phyloP scores from a whole-genome alignment of 768 basidiomycete genomes.

The Amanita exitialis region DNA sequence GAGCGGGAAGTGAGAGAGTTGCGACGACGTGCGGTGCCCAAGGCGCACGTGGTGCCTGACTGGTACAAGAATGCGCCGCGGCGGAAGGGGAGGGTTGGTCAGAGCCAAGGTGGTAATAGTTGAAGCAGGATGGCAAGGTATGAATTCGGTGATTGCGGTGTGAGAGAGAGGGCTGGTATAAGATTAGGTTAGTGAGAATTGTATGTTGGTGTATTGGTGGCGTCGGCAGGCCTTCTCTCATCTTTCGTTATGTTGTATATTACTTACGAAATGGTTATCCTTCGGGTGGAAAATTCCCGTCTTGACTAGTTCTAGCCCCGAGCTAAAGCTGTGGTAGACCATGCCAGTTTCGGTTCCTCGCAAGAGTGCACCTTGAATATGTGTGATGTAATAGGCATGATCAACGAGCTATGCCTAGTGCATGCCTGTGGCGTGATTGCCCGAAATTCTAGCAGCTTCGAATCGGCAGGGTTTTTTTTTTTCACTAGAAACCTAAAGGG shows the following conservation, averaged over 20 bases:
- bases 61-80: slow-evolving; percentile 71
- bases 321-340: neutral
- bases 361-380: neutral
- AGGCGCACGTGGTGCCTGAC: slow-evolving; percentile 63
- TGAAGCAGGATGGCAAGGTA: neutral
- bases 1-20: slow-evolving; percentile 51
- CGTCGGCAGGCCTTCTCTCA: neutral
- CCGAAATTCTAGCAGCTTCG: neutral
- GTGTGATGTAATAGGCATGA: neutral
- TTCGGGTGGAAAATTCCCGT: neutral
- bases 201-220: neutral
- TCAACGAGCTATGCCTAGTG: neutral
- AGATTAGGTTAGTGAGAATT: neutral
- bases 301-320: neutral
- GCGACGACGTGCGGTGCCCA: slow-evolving; percentile 52
- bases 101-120: neutral
- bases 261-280: neutral
- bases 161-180: neutral
- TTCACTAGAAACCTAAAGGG: too few species aligned
- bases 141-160: neutral
- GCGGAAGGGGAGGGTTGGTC: slow-evolving; percentile 24
- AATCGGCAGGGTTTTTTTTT: too few species aligned
- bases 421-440: neutral
- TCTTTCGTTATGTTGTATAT: slow-evolving; percentile 3
- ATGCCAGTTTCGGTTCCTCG: neutral